Evolutionary conservation across 2,329 filamentous ascomycete genomes (phyloP), one percentile per base, ranked within the genome.

Genomic region (Spiromastix sp.): DNA sequence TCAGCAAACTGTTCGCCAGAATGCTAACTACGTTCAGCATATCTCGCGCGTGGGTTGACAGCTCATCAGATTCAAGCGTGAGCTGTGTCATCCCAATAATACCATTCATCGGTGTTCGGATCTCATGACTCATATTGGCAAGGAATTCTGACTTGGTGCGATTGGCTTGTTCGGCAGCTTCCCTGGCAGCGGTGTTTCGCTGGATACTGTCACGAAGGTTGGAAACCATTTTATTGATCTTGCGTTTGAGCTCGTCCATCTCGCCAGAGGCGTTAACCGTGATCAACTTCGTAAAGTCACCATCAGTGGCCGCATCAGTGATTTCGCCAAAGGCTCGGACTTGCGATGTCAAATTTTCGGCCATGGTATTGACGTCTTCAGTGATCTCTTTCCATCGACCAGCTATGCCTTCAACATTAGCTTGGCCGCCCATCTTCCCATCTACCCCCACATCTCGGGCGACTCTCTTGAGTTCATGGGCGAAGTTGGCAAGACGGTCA

Each of bases 191-290:
- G 3, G 87, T 95, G 57, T 96, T 98, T 57, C 86, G 79, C 59
- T 96, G 87, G 48, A 98, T 95, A 70, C 84, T 93, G 62, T 96
- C 91, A 48, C 89, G 72, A 43, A 98, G 66, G 55, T 93, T 94
- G 56, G 84, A 91, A 35, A 96, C 87, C 91, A 98, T 98, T 66
- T 93, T 85, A 58, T 96, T 98, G 72, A 98, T 96, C 70, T 96
- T 96, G 51, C 87, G 79, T 65, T 98, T 98, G 49, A 98, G 71
- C 60, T 96, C 89, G 61, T 96, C 91, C 91, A 98, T 96, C 61
- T 98, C 91, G 44, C 91, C 91, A 9, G 89, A 95, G 13, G 91
- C 91, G 59, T 95, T 87, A 12, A 98, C 89, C 31, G 91, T 93
- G 57, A 98, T 89, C 39, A 93, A 77, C 57, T 95, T 93, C 16